Evolutionary conservation across 2,329 filamentous ascomycete species (phyloP), one percentile per base, ranked within the genome.

Genomic region (Ceratocystiopsis brevicomis): DNA sequence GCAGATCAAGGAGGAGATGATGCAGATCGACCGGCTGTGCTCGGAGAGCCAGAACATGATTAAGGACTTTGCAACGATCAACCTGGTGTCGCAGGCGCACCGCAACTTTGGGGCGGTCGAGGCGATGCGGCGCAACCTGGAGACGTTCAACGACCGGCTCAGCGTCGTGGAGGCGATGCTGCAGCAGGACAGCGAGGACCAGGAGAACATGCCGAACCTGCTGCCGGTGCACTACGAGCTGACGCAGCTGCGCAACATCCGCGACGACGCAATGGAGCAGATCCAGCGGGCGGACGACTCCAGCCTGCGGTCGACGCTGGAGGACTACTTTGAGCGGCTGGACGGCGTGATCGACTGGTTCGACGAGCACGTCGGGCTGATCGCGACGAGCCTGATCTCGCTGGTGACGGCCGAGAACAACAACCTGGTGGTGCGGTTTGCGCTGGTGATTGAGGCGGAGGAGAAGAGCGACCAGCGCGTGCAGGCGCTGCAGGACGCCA

Each of bases 11-110:
- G 88, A 96, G 52, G 90, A 98, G 65, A 90, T 98, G 76, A 86
- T 92, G 69, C 92, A 88, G 63, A 96, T 98, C 55, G 90, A 98
- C 66, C 86, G 84, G 63, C 74, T 98, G 50, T 98, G 90, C 65
- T 86, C 87, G 49, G 92, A 98, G 62, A 87, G 87, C 44, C 88
- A 96, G 66, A 85, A 84, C 58, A 95, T 95, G 76, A 94, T 98
- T 55, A 78, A 82, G 56, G 90, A 98, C 66, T 96, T 98, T 61
- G 80, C 81, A 34, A 84, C 85, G 56, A 90, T 93, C 67, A 90
- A 92, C 59, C 66, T 84, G 48, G 82, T 92, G 44, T 88, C 88
- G 44, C 84, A 94, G 61, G 90, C 92, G 51, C 90, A 98, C 62
- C 76, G 88, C 50, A 95, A 98, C 63, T 98, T 98, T 57, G 84